Base-by-base conservation (phyloP, 352 stramenopile species). In the Hyaloperonospora arabidopsidis region DNA sequence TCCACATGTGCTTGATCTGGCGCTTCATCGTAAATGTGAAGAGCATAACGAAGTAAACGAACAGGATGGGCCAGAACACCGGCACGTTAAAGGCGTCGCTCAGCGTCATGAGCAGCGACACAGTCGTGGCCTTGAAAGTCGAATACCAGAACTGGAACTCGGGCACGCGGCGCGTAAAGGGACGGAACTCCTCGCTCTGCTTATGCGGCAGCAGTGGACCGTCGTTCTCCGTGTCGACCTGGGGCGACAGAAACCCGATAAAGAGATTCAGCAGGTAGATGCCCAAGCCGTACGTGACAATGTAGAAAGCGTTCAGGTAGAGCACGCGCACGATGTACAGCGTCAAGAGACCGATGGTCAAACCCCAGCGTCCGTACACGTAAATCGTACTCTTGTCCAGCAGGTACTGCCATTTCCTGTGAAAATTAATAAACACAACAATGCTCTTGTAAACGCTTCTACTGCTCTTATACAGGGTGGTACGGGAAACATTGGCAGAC, bases 1-100 rank as follows among this genome's bases (percentile, higher is more conserved):
- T 98, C 83, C 97, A 98, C 97, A 99, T 99, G 76, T 99, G 97
- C 70, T 96, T 93, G 74, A 99, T 98, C 83, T 98, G 96, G 66
- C 94, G 86, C 79, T 98, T 98, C 96, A 99, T 98, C 17, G 97
- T 98, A 63, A 99, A 85, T 72, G 97, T 90, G 66, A 99, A 98
- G 15, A 99, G 82, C 49, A 97, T 84, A 64, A 98, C 94, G 72
- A 99, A 99, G 83, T 99, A 99, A 57, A 99, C 79, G 23, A 99
- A 73, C 54, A 99, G 67, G 65, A 99, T 99, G 17, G 97, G 97
- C 97, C 97, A 99, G 75, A 99, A 99, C 6, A 99, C 96, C 0
- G 96, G 97, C 45, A 99, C 77, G 80, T 99, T 95, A 70, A 99
- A 99, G 29, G 98, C 76, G 38, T 77, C 87, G 76, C 98, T 98